Evolutionary conservation across 208 protist species (phyloP).

Genomic region (Trypanosomatidae sp.): DNA sequence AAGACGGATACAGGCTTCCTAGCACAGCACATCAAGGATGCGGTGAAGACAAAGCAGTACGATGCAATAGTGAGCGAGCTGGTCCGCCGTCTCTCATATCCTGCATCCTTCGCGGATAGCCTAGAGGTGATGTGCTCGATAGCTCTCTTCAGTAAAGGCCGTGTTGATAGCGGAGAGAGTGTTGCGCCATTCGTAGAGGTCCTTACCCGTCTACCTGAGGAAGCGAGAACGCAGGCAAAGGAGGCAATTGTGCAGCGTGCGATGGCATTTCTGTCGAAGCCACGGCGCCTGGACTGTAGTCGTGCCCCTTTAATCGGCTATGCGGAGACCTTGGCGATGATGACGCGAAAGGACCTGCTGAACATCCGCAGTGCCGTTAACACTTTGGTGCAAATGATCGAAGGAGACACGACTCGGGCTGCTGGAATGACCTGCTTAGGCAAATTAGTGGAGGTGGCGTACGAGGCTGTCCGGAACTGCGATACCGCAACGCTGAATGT

Average conservation of each 20-base stretch:
- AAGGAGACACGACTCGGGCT: slow-evolving; percentile 65
- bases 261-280: slow-evolving; percentile 66
- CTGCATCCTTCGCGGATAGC: slow-evolving; percentile 44
- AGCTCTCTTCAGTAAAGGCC: slow-evolving; percentile 65
- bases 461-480: slow-evolving; percentile 52
- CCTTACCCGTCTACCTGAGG: slow-evolving; percentile 56
- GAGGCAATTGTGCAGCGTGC: slow-evolving; percentile 68
- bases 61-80: slow-evolving; percentile 64
- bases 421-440: slow-evolving; percentile 85
- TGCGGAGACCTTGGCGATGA: slow-evolving; percentile 73
- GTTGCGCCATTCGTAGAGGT: slow-evolving; percentile 68
- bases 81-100: slow-evolving; percentile 46
- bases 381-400: slow-evolving; percentile 71
- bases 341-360: slow-evolving; percentile 70
- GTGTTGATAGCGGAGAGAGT: slow-evolving; percentile 53
- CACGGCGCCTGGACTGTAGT: slow-evolving; percentile 74
- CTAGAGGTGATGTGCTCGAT: slow-evolving; percentile 67
- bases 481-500: slow-evolving; percentile 54
- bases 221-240: slow-evolving; percentile 37
- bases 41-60: slow-evolving; percentile 50
- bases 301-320: slow-evolving; percentile 72
- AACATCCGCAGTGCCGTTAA: slow-evolving; percentile 57
- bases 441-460: slow-evolving; percentile 82
- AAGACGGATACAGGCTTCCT: slow-evolving; percentile 68
- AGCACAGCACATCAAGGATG: slow-evolving; percentile 48